Percentiles rank a stretch among this genome's conserved stretches.
Conservation (phyloP, 176 grass and related monocot species). For the Oryza australiensis region DNA sequence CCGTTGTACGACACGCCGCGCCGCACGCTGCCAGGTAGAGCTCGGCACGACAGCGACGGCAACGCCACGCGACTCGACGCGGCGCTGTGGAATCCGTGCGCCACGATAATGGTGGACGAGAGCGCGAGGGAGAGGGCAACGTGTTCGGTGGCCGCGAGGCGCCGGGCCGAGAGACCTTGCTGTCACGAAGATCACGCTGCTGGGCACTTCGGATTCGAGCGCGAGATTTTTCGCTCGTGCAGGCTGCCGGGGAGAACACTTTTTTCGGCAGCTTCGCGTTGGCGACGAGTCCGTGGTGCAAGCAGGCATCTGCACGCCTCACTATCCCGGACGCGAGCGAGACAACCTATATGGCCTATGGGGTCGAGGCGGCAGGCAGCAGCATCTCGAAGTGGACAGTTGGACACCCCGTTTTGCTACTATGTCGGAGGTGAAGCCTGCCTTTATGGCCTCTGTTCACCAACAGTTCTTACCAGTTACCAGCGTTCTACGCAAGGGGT, state of each 20-base stretch:
- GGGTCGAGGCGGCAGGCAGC: neutral
- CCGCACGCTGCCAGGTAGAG: neutral
- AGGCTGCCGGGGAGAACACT: neutral
- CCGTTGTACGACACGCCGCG: neutral
- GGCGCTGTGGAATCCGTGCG: neutral
- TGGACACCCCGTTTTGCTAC: neutral
- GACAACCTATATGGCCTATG: neutral
- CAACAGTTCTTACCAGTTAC: neutral
- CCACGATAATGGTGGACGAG: neutral
- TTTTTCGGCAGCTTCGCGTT: neutral
- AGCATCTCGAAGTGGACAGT: neutral
- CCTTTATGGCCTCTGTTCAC: neutral
- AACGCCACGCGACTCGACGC: neutral
- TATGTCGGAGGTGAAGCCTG: neutral
- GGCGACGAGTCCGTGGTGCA: neutral
- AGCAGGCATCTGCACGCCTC: neutral
- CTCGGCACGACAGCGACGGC: neutral
- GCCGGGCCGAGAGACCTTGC: neutral
- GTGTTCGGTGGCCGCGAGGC: neutral
- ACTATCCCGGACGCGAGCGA: conserved; percentile 16
- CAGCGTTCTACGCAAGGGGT: neutral
- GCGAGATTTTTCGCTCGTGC: conserved; percentile 20
- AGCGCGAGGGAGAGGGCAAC: neutral
- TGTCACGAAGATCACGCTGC: neutral
- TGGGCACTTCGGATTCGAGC: conserved; percentile 37